These are phyloP conservation scores for Kluyveromyces dobzhanskii DNA, from an alignment of 805 yeast genomes.

Conservation along the genomic window DNA sequence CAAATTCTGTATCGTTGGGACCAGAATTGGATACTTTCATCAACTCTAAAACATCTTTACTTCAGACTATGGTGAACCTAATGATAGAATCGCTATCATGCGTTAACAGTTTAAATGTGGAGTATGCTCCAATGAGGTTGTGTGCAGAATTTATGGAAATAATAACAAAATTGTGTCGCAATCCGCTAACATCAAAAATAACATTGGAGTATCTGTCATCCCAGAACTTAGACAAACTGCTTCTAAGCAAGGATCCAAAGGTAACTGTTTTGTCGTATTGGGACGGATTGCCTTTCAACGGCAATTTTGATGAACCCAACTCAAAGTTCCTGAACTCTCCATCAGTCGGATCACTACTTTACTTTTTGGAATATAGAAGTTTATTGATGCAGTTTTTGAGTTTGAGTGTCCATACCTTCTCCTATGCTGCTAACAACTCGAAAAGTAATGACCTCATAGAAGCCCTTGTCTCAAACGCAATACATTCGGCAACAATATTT, in stretches of 20 bases:
- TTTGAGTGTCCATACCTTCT: slow-evolving; percentile 55
- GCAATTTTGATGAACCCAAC: slow-evolving; percentile 30
- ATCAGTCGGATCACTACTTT: slow-evolving; percentile 44
- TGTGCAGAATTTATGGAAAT: slow-evolving; percentile 53
- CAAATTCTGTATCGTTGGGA: slow-evolving; percentile 44
- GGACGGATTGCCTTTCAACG: slow-evolving; percentile 38
- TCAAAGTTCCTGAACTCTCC: slow-evolving; percentile 23
- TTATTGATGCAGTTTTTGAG: slow-evolving; percentile 57
- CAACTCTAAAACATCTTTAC: slow-evolving; percentile 44
- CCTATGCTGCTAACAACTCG: slow-evolving; percentile 43
- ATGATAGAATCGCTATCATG: slow-evolving; percentile 40
- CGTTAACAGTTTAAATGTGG: slow-evolving; percentile 36
- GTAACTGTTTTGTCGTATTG: slow-evolving; percentile 49
- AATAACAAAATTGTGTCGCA: slow-evolving; percentile 51
- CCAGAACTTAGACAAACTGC: slow-evolving; percentile 41
- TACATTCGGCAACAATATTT: slow-evolving; percentile 59
- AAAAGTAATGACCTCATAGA: slow-evolving; percentile 38
- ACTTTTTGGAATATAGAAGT: slow-evolving; percentile 55
- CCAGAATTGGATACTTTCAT: slow-evolving; percentile 42
- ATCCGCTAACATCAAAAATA: slow-evolving; percentile 43
- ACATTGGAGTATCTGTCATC: slow-evolving; percentile 47
- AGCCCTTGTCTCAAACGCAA: slow-evolving; percentile 41
- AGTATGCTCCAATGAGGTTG: slow-evolving; percentile 49
- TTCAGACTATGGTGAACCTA: slow-evolving; percentile 44
- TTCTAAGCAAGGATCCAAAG: slow-evolving; percentile 46